phyloP scores from a whole-genome alignment of 2,329 filamentous ascomycete genomes.

The Corniculantispora saksenae region DNA sequence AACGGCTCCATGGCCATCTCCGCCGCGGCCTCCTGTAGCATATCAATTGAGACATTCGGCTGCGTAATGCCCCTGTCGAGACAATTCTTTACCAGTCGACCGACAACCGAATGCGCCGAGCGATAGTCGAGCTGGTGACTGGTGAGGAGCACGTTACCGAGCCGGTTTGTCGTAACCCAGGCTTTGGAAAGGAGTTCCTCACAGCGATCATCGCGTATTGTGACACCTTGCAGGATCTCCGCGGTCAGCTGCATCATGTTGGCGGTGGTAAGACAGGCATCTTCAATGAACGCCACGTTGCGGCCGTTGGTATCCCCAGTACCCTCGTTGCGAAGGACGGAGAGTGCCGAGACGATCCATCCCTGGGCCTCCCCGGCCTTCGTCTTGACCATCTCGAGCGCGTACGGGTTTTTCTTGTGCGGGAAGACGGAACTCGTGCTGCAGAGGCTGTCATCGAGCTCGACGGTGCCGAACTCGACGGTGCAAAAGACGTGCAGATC shows the following conservation, averaged over 20 bases:
- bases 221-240: background rate
- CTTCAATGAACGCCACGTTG: background rate
- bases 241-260: slow-evolving; percentile 7
- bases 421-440: slow-evolving; percentile 21
- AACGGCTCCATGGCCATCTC: slow-evolving; percentile 32
- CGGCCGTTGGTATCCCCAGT: slow-evolving; percentile 13
- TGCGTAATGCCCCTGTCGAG: background rate
- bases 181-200: slow-evolving; percentile 3
- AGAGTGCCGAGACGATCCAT: slow-evolving; percentile 15
- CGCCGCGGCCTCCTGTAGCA: slow-evolving; percentile 4
- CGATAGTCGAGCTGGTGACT: slow-evolving; percentile 5
- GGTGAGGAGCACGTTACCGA: slow-evolving; percentile 2
- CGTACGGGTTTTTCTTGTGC: slow-evolving; percentile 21
- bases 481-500: slow-evolving; percentile 20
- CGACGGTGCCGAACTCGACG: slow-evolving; percentile 18
- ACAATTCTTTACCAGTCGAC: slow-evolving; percentile 10
- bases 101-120: slow-evolving; percentile 6
- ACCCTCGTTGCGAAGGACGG: slow-evolving; percentile 13
- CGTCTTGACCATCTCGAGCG: slow-evolving; percentile 20
- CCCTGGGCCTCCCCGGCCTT: slow-evolving; percentile 20
- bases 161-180: slow-evolving; percentile 15
- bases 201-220: background rate
- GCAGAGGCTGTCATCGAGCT: slow-evolving; percentile 19
- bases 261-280: background rate
- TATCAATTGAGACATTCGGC: slow-evolving; percentile 1